Base-by-base conservation (phyloP, 2,329 filamentous ascomycete genomes). In the Xylariaceae sp. region DNA sequence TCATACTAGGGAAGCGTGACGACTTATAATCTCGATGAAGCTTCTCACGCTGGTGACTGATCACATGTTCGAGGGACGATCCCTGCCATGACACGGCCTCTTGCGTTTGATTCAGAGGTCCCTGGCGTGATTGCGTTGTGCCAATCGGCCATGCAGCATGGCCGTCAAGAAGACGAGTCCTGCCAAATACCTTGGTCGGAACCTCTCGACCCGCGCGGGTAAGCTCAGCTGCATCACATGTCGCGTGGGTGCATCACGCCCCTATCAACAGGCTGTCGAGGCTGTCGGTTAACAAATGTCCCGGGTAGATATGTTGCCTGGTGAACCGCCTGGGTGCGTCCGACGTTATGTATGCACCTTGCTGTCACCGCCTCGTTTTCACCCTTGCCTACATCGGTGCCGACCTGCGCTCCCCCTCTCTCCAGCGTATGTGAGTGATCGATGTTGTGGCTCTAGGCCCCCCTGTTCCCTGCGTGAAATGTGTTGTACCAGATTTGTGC, bases 71-170 rank as follows among this genome's bases (percentile, higher is more conserved):
- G 60, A 64, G 23, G 57, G 60, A 57, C 58, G 62, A 57, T 54
- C 53, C 47, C 51, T 50, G 57, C 55, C 57, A 61, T 55, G 57
- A 64, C 51, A 60, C 50, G 52, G 48, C 51, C 57, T 59, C 60
- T 64, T 54, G 55, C 56, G 52, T 47, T 55, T 45, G 42, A 47
- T 51, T 61, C 50, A 49, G 9, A 50, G 59, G 59, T 60, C 57
- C 47, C 49, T 55, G 55, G 51, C 57, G 54, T 65, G 64, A 65
- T 62, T 60, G 64, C 59, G 37, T 57, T 54, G 48, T 63, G 64
- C 62, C 64, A 66, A 57, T 42, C 63, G 62, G 62, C 60, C 64
- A 55, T 66, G 64, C 62, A 66, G 62, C 58, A 59, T 53, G 58
- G 60, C 49, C 64, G 57, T 53, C 55, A 56, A 52, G 52, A 53